Base-by-base conservation (phyloP, 2,329 filamentous ascomycete species). In the Neodidymelliopsis sp. region DNA sequence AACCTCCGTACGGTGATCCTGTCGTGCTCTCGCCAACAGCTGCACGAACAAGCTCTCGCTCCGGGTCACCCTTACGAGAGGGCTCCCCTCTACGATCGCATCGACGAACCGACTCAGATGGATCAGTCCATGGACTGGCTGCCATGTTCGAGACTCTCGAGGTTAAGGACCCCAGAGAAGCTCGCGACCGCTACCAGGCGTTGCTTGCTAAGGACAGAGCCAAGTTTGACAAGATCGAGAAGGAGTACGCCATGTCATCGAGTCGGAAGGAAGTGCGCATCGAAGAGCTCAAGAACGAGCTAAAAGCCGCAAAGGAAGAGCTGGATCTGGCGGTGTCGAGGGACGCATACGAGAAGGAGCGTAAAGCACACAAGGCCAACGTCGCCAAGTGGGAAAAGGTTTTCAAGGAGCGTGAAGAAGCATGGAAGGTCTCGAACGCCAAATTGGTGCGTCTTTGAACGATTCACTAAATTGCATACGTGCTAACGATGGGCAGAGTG, bases 121-220 rank as follows among this genome's bases (percentile, higher is more conserved):
- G 69, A 15, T 69, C 67, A 20, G 73, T 74, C 12, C 69, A 69
- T 28, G 75, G 75, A 29, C 72, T 80, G 65, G 87, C 89, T 54
- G 85, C 83, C 65, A 87, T 89, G 71, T 90, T 90, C 72, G 89
- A 90, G 75, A 82, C 79, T 48, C 78, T 90, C 25, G 81, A 86
- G 48, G 74, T 80, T 48, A 75, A 76, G 63, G 78, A 80, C 61
- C 70, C 71, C 44, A 72, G 77, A 37, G 75, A 78, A 58, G 68
- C 72, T 53, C 71, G 72, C 43, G 71, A 72, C 42, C 72, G 73
- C 44, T 75, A 77, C 53, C 73, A 77, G 51, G 66, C 74, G 8
- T 71, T 76, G 38, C 52, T 79, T 25, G 67, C 74, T 27, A 72
- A 76, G 40, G 74, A 77, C 13, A 74, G 76, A 56, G 70, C 74